These are phyloP conservation scores for Neurospora cerealis DNA, from an alignment of 495 filamentous ascomycete genomes.

Conservation along the genomic window DNA sequence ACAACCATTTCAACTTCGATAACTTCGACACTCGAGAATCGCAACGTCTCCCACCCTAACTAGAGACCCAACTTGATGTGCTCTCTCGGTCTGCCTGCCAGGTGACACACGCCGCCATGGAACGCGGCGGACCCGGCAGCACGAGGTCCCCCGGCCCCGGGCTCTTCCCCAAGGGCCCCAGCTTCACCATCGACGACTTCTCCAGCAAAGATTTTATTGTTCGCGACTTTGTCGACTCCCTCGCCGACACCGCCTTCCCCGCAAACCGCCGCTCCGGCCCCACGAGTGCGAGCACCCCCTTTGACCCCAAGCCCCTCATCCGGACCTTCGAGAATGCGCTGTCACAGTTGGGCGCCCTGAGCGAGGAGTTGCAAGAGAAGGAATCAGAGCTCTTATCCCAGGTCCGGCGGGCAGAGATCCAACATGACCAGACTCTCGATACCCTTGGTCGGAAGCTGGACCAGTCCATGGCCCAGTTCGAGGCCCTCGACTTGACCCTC, in stretches of 20 bases:
- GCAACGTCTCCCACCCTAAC: background rate
- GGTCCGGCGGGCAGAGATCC: constrained; percentile 81
- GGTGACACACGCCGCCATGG: constrained; percentile 27
- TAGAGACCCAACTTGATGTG: constrained; percentile 1
- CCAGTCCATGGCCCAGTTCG: constrained; percentile 81
- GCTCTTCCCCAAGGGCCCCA: constrained; percentile 67
- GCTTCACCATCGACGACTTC: constrained; percentile 82
- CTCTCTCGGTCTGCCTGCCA: constrained; percentile 2
- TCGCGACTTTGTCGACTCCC: constrained; percentile 88
- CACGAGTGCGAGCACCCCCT: constrained; percentile 56
- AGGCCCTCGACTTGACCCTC: constrained; percentile 73
- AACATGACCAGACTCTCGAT: constrained; percentile 82
- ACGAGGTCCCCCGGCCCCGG: constrained; percentile 61
- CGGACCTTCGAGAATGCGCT: constrained; percentile 84
- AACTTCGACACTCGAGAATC: background rate
- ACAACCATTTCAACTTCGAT: background rate
- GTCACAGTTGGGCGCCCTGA: constrained; percentile 64
- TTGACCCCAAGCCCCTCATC: constrained; percentile 96
- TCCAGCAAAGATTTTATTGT: constrained; percentile 92
- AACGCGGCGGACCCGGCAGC: constrained; percentile 34
- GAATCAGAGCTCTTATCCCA: constrained; percentile 87
- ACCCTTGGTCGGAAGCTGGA: constrained; percentile 80
- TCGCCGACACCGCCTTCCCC: constrained; percentile 76
- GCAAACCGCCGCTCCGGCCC: constrained; percentile 62
- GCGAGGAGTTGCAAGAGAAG: constrained; percentile 70